A percentile compares a stretch with the other conserved stretches of the same genome.
Conservation (phyloP, 1,139 yeast genomes). For the Candida frijolesensis region DNA sequence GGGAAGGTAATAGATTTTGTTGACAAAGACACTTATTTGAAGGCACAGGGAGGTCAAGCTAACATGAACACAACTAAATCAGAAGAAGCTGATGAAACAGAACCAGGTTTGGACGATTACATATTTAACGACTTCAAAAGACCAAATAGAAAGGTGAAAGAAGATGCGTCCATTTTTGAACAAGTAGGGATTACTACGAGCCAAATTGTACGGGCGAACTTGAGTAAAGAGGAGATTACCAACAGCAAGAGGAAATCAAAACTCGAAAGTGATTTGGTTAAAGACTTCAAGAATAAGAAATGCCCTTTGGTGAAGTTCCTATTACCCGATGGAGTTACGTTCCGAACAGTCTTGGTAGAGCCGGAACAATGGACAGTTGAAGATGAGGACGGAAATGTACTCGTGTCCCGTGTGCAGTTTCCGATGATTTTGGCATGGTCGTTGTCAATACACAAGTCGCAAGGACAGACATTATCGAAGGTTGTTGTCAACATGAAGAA, state of each 20-base stretch:
- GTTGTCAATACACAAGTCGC: slow-evolving; percentile 85
- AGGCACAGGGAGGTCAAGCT: slow-evolving; percentile 4
- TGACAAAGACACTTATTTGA: slow-evolving; percentile 39
- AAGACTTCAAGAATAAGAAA: slow-evolving; percentile 29
- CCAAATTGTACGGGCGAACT: slow-evolving; percentile 9
- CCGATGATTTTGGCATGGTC: slow-evolving; percentile 96
- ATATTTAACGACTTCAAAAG: not conserved
- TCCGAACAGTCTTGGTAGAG: slow-evolving; percentile 58
- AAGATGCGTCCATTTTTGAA: not conserved
- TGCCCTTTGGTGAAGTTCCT: slow-evolving; percentile 80
- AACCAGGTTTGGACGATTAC: not conserved
- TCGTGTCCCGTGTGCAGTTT: slow-evolving; percentile 52
- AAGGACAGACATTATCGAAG: not conserved
- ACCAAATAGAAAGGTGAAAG: not conserved
- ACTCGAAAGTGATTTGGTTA: slow-evolving; percentile 21
- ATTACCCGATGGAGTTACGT: slow-evolving; percentile 60
- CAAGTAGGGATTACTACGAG: slow-evolving; percentile 8
- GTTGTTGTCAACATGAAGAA: slow-evolving; percentile 78
- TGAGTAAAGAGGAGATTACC: slow-evolving; percentile 14
- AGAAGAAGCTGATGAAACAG: not conserved
- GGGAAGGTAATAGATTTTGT: slow-evolving; percentile 67
- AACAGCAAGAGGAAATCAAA: slow-evolving; percentile 24
- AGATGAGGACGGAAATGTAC: slow-evolving; percentile 33
- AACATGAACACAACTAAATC: not conserved
- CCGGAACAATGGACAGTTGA: slow-evolving; percentile 49